These are phyloP conservation scores for Fusarium udum DNA, from an alignment of 2,329 filamentous ascomycete genomes.

Conservation along the genomic window DNA sequence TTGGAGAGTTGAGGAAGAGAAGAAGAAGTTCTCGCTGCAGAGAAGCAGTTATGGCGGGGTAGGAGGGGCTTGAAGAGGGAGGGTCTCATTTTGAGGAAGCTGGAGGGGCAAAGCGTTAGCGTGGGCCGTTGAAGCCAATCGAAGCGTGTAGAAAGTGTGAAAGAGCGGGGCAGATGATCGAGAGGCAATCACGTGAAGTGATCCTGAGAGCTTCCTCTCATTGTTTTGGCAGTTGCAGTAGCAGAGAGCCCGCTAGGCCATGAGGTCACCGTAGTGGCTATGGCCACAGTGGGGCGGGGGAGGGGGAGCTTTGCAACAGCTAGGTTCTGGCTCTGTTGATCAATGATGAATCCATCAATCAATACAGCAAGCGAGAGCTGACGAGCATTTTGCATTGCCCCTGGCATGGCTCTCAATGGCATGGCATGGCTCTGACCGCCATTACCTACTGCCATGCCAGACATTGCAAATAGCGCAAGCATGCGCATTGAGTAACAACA, in stretches of 20 bases:
- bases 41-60: slow-evolving; percentile 57
- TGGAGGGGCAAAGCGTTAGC: slow-evolving; percentile 55
- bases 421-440: slow-evolving; percentile 26
- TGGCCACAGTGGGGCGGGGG: slow-evolving; percentile 29
- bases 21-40: slow-evolving; percentile 54
- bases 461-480: not conserved
- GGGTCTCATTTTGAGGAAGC: slow-evolving; percentile 56
- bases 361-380: not conserved
- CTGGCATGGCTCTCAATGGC: slow-evolving; percentile 12
- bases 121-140: slow-evolving; percentile 44
- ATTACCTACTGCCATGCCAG: slow-evolving; percentile 8
- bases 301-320: slow-evolving; percentile 31
- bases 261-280: slow-evolving; percentile 42
- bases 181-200: slow-evolving; percentile 45
- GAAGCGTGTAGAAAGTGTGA: slow-evolving; percentile 1
- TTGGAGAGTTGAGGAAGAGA: slow-evolving; percentile 54
- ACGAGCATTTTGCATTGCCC: slow-evolving; percentile 3
- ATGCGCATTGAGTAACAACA: slow-evolving; percentile 12
- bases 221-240: slow-evolving; percentile 13
- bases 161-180: slow-evolving; percentile 23
- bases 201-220: slow-evolving; percentile 28
- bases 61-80: slow-evolving; percentile 58
- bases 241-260: slow-evolving; percentile 18
- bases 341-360: slow-evolving; percentile 17
- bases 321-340: slow-evolving; percentile 18